Conservation (phyloP, 1,284 basidiomycete species). For the Stereum hirsutum region DNA sequence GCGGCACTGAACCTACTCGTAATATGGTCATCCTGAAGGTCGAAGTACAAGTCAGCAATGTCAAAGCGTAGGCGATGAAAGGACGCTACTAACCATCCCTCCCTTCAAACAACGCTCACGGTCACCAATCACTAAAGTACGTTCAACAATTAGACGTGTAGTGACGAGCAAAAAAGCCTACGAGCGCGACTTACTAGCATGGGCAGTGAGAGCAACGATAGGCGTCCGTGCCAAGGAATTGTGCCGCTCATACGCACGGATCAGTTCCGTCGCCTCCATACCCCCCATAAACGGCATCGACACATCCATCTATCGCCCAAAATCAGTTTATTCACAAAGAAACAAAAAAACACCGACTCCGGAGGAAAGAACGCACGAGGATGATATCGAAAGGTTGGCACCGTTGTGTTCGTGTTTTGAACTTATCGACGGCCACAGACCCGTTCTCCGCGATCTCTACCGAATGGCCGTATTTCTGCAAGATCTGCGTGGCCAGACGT, state of each 20-base stretch:
- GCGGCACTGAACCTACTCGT: too few relatives aligned
- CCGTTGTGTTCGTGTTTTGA: slow-evolving; percentile 70
- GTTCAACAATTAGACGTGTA: slow-evolving; percentile 10
- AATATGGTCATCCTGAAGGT: slow-evolving; percentile 47
- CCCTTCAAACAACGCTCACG: slow-evolving; percentile 88
- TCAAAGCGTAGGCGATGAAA: not conserved
- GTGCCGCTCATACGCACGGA: slow-evolving; percentile 74
- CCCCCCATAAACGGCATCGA: slow-evolving; percentile 98
- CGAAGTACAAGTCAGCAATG: not conserved
- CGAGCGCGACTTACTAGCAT: slow-evolving; percentile 58
- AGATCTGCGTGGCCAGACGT: slow-evolving; percentile 92
- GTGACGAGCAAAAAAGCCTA: slow-evolving; percentile 1
- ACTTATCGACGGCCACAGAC: slow-evolving; percentile 82
- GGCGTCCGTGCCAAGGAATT: slow-evolving; percentile 72
- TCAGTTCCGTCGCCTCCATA: slow-evolving; percentile 82
- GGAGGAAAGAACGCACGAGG: slow-evolving; percentile 42
- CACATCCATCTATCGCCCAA: slow-evolving; percentile 79
- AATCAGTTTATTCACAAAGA: slow-evolving; percentile 5
- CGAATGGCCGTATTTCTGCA: slow-evolving; percentile 94
- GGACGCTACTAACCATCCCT: slow-evolving; percentile 53
- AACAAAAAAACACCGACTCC: not conserved
- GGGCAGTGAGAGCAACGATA: slow-evolving; percentile 93
- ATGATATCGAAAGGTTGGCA: slow-evolving; percentile 80
- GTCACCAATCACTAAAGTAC: slow-evolving; percentile 81
- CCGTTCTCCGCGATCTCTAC: slow-evolving; percentile 99